phyloP scores from a whole-genome alignment of 306 rosid species.

The Cucurbita maxima region DNA sequence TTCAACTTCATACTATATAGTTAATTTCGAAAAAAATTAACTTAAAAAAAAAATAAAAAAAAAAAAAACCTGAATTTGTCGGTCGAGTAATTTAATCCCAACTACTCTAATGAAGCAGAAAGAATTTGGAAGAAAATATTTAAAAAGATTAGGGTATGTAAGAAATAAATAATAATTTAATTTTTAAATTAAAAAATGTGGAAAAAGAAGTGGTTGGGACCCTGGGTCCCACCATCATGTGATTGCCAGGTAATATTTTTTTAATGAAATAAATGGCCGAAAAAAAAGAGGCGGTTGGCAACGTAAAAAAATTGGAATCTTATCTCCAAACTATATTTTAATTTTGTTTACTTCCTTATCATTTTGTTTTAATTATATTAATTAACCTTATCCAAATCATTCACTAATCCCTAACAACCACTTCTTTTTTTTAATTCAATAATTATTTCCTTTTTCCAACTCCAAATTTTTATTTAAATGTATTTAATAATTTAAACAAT shows the following conservation, averaged over 20 bases:
- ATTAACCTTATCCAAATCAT: conserved; percentile 1
- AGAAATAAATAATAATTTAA: neutral
- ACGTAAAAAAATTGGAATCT: neutral
- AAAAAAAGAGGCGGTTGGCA: neutral
- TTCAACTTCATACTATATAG: neutral
- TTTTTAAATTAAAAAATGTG: neutral
- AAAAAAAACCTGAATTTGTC: too few relatives aligned
- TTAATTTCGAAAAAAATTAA: too few relatives aligned
- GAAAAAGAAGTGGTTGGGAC: neutral
- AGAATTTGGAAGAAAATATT: neutral
- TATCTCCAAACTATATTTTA: neutral
- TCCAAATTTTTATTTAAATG: too few relatives aligned
- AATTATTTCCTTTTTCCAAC: neutral
- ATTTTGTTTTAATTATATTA: neutral
- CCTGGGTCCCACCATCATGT: neutral
- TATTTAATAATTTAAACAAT: too few relatives aligned
- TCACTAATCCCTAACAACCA: neutral
- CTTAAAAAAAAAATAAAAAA: too few relatives aligned
- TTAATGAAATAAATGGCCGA: neutral
- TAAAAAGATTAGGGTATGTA: neutral
- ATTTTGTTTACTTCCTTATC: neutral
- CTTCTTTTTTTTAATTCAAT: neutral
- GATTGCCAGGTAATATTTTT: neutral
- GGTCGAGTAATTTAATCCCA: neutral
- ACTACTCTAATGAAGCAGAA: neutral